phyloP scores from a whole-genome alignment of 495 filamentous ascomycete species.

The Penicillium tannophilum region DNA sequence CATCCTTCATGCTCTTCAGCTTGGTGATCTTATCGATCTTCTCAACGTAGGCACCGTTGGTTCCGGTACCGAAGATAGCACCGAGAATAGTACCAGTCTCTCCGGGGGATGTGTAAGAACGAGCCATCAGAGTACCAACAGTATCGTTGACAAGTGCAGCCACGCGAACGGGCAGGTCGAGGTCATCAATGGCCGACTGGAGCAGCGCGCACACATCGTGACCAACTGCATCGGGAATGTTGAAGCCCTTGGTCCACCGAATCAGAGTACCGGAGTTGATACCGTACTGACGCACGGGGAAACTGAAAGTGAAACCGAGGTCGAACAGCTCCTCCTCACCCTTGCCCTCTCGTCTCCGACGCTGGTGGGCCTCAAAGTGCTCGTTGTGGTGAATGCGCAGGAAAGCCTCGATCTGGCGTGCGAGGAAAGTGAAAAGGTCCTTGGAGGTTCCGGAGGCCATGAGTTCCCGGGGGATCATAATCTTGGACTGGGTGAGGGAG shows the following conservation, averaged over 20 bases:
- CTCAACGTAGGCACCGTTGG: constrained; percentile 88
- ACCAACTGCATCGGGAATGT: constrained; percentile 88
- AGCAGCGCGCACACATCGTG: constrained; percentile 92
- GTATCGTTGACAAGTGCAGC: constrained; percentile 97
- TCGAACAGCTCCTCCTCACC: constrained; percentile 76
- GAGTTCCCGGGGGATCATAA: constrained; percentile 82
- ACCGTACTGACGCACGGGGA: constrained; percentile 89
- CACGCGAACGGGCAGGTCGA: constrained; percentile 86
- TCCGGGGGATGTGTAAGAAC: constrained; percentile 89
- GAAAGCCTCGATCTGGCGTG: constrained; percentile 87
- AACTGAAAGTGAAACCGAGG: constrained; percentile 96
- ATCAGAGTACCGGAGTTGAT: constrained; percentile 93
- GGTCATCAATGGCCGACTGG: constrained; percentile 86
- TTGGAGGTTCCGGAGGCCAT: constrained; percentile 87
- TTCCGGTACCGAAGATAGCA: constrained; percentile 90
- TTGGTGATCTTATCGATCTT: constrained; percentile 53
- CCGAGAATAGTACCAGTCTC: constrained; percentile 85
- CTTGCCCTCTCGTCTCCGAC: constrained; percentile 58
- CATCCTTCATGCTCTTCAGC: constrained; percentile 44
- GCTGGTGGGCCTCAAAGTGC: constrained; percentile 74
- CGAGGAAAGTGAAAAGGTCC: constrained; percentile 91
- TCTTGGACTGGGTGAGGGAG: constrained; percentile 86
- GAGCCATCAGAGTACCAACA: constrained; percentile 95
- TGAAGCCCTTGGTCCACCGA: constrained; percentile 98
- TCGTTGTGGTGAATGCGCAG: constrained; percentile 85